Conservation (phyloP, 805 yeast genomes). For the Metschnikowia corniflorae region DNA sequence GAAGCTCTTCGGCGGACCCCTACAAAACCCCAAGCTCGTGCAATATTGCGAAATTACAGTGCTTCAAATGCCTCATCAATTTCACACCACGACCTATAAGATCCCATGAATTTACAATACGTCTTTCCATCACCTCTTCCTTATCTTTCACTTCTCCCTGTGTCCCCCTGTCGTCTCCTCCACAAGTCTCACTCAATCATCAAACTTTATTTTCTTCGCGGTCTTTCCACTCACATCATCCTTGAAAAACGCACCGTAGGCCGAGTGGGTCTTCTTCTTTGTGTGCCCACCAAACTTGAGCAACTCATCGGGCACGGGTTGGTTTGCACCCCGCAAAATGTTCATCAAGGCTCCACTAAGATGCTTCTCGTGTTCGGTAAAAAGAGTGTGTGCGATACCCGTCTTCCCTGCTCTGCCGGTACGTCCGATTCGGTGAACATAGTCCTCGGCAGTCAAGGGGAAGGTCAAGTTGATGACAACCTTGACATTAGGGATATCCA, state of each 20-base stretch:
- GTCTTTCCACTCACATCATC: conserved; percentile 81
- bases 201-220: conserved; percentile 89
- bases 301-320: conserved; percentile 91
- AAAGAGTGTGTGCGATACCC: conserved; percentile 92
- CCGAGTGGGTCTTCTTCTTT: conserved; percentile 94
- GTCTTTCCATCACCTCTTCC: too few species aligned
- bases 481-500: conserved; percentile 96
- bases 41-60: too few species aligned
- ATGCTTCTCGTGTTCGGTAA: conserved; percentile 96
- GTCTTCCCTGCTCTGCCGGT: conserved; percentile 97
- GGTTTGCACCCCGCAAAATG: conserved; percentile 89
- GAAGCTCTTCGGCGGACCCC: too few species aligned
- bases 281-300: conserved; percentile 96
- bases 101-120: too few species aligned
- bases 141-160: too few species aligned
- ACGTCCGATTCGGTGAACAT: conserved; percentile 96
- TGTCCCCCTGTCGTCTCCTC: too few species aligned
- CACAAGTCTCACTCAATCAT: conserved; percentile 18
- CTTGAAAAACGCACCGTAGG: conserved; percentile 97
- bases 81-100: too few species aligned
- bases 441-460: conserved; percentile 95
- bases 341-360: conserved; percentile 91
- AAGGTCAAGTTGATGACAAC: conserved; percentile 92
- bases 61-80: too few species aligned
- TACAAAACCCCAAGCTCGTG: too few species aligned